A percentile compares a stretch with the other conserved stretches of the same genome.
Evolutionary conservation across 192 early-diverging fungal species (phyloP).

Genomic region (Linnemannia schmuckeri): DNA sequence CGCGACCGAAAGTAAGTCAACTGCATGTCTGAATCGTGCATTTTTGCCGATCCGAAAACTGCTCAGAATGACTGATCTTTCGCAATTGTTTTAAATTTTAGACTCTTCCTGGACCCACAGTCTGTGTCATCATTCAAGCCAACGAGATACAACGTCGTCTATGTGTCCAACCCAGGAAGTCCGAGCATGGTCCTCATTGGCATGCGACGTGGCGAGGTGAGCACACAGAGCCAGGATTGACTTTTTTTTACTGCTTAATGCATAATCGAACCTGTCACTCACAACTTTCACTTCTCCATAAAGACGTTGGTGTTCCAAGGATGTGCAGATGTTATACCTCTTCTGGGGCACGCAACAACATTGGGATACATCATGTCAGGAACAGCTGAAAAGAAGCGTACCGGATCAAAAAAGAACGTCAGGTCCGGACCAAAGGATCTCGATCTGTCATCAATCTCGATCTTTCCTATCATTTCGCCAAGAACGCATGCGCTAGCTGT

Average conservation of each 20-base stretch:
- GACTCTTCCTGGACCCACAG: constrained; percentile 38
- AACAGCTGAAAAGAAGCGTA: constrained; percentile 17
- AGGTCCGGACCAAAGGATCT: constrained; percentile 16
- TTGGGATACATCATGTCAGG: constrained; percentile 59
- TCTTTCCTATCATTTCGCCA: constrained; percentile 60
- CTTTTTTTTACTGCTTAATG: background rate
- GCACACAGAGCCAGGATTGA: background rate
- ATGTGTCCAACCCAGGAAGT: constrained; percentile 17
- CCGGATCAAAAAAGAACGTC: background rate
- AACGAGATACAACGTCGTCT: constrained; percentile 35
- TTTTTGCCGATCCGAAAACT: background rate
- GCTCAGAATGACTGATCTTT: background rate
- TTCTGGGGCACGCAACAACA: constrained; percentile 58
- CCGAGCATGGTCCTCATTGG: constrained; percentile 53
- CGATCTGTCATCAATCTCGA: constrained; percentile 39
- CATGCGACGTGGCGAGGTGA: constrained; percentile 61
- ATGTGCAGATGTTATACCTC: constrained; percentile 56
- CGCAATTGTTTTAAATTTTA: background rate
- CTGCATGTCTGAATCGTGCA: background rate
- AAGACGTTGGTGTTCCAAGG: constrained; percentile 67
- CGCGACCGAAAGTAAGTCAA: constrained; percentile 43
- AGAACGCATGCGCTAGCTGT: constrained; percentile 60
- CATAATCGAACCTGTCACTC: background rate
- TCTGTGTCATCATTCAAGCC: constrained; percentile 57
- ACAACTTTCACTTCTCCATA: background rate